Evolutionary conservation across 768 basidiomycete species (phyloP), one percentile per base, ranked within the genome.

Genomic region (Mycena epipterygia): DNA sequence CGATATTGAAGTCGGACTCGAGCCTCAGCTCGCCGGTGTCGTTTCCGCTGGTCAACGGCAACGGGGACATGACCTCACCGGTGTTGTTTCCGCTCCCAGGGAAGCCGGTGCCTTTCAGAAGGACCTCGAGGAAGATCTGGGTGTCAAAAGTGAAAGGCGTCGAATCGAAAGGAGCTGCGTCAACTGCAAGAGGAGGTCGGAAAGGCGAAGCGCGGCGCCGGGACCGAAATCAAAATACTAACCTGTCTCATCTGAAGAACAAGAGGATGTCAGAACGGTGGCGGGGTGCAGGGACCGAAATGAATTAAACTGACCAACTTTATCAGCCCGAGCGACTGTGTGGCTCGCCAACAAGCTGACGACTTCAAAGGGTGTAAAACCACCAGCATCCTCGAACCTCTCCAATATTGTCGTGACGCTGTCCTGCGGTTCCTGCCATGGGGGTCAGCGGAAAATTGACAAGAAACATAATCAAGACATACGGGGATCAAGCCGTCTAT

Each of bases 51-150:
- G 39, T 51, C 19, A 27, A 23, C 35, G 68, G 68, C 12, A 84
- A 73, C 9, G 82, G 80, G 2, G 82, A 82, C 35, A 67, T 27
- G 4, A 81, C 80, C 69, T 84, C 81, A 57, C 84, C 83, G 3
- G 73, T 37, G 16, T 78, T 70, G 23, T 46, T 64, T 14, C 51
- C 49, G 32, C 73, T 72, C 32, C 75, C 75, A 3, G 77, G 76
- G 59, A 67, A 74, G 2, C 63, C 53, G 0, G 17, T 71, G 21
- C 79, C 78, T 48, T 76, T 72, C 25, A 79, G 67, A 23, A 79
- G 74, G 11, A 80, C 78, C 67, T 85, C 83, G 61, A 84, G 73
- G 76, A 76, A 82, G 48, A 83, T 52, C 67, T 84, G 82, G n/a
- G 79, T 77, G 73, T 84, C 82, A 42, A 81, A 80, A 16, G 75